A percentile compares a stretch with the other conserved stretches of the same genome.
Evolutionary conservation across 768 basidiomycete species (phyloP).

Genomic region (Leccinum olivaceopallidum): DNA sequence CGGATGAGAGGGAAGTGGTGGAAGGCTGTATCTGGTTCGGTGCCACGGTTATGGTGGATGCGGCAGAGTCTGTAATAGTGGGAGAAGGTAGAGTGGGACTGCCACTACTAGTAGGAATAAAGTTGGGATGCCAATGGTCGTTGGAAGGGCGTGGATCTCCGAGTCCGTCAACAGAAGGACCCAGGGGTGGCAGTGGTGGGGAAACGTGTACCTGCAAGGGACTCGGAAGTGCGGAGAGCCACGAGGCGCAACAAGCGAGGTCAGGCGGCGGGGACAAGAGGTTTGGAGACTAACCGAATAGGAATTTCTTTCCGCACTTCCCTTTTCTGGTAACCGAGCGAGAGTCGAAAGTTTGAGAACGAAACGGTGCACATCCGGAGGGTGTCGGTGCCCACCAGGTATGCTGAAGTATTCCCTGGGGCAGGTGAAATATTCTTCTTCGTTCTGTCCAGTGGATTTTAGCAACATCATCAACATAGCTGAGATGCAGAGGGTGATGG

Average conservation of each 20-base stretch:
- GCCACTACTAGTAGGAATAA: constrained; percentile 14
- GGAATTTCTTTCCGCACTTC: no score
- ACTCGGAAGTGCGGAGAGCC: constrained; percentile 41
- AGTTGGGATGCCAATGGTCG: constrained; percentile 22
- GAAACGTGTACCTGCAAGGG: constrained; percentile 29
- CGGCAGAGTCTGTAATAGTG: constrained; percentile 10
- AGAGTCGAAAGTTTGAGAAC: no score
- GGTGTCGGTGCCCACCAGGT: no score
- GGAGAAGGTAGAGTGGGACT: constrained; percentile 5
- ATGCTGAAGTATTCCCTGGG: no score
- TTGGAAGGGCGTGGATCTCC: constrained; percentile 16
- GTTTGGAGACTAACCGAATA: no score
- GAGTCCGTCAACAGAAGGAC: constrained; percentile 16
- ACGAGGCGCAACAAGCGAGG: constrained; percentile 26
- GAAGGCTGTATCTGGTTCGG: neutral
- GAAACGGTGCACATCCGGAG: no score
- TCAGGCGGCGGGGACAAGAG: no score
- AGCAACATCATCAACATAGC: no score
- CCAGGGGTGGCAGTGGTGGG: constrained; percentile 28
- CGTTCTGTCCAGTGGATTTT: no score
- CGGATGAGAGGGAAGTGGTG: neutral
- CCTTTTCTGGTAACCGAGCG: no score
- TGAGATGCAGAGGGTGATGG: no score
- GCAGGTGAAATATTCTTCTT: no score
- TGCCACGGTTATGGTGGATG: constrained; percentile 12